Percentiles rank a stretch among this genome's conserved stretches.
Conservation (phyloP, 768 basidiomycete genomes). For the Termitomyces sp. region DNA sequence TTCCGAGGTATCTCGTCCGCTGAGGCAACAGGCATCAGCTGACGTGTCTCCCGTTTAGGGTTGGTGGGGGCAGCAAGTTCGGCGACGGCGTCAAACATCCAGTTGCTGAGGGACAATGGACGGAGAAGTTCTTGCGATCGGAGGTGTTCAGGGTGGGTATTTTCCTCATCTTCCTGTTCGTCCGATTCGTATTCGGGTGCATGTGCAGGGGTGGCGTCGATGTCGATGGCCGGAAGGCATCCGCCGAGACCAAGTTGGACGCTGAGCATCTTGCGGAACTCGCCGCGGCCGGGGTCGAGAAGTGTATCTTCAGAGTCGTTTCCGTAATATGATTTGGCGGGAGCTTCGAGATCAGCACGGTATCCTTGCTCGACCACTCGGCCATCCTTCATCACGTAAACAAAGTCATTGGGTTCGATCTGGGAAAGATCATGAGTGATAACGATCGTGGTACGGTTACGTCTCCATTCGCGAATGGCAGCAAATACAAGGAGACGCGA, state of each 20-base stretch:
- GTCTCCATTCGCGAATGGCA: conserved; percentile 63
- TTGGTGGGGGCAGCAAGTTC: conserved; percentile 46
- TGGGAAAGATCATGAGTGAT: conserved; percentile 96
- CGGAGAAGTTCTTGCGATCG: conserved; percentile 41
- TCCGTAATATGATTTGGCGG: conserved; percentile 7
- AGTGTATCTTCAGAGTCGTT: neutral
- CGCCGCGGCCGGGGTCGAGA: conserved; percentile 39
- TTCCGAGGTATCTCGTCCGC: conserved; percentile 1
- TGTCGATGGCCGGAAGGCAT: conserved; percentile 40
- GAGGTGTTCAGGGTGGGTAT: conserved; percentile 22
- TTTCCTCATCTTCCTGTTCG: conserved; percentile 39
- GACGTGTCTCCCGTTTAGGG: conserved; percentile 11
- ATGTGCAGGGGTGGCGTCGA: conserved; percentile 39
- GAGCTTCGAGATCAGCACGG: conserved; percentile 68
- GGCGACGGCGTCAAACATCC: conserved; percentile 81
- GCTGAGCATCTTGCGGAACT: conserved; percentile 69
- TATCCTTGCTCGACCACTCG: conserved; percentile 84
- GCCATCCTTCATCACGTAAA: conserved; percentile 87
- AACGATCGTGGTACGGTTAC: conserved; percentile 82
- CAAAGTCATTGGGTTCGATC: conserved; percentile 73
- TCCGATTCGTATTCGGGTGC: conserved; percentile 11
- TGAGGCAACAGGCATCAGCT: conserved; percentile 33
- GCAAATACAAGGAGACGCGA: conserved; percentile 84
- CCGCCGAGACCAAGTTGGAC: conserved; percentile 53
- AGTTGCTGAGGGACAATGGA: conserved; percentile 64